These are phyloP conservation scores for Cyberlindnera saturnus DNA, from an alignment of 805 yeast species.

Conservation along the genomic window DNA sequence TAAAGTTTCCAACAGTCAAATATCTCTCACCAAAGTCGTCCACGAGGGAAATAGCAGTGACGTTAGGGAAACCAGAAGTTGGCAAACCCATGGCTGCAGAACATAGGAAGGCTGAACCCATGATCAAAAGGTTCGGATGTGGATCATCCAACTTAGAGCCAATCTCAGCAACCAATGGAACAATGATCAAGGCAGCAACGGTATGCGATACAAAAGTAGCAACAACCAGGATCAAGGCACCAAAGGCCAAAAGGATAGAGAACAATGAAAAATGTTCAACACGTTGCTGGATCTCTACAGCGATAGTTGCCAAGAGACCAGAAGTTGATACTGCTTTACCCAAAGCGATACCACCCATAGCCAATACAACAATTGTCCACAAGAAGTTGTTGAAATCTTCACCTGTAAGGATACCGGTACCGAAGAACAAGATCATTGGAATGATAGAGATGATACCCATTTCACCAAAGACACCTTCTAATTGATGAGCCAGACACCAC, in stretches of 20 bases:
- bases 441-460: conserved; percentile 94
- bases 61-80: conserved; percentile 96
- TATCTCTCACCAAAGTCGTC: conserved; percentile 91
- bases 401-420: conserved; percentile 77
- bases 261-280: conserved; percentile 68
- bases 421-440: conserved; percentile 88
- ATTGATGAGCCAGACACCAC: conserved; percentile 84
- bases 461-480: conserved; percentile 76
- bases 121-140: conserved; percentile 78
- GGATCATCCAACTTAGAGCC: conserved; percentile 72
- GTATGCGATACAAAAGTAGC: conserved; percentile 97
- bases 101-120: conserved; percentile 60
- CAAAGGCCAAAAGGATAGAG: conserved; percentile 72
- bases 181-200: conserved; percentile 89
- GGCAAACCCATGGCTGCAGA: conserved; percentile 98
- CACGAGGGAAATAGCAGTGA: conserved; percentile 91
- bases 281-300: conserved; percentile 54
- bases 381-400: conserved; percentile 94
- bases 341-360: conserved; percentile 96
- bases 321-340: conserved; percentile 94
- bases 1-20: conserved; percentile 78
- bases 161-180: conserved; percentile 85
- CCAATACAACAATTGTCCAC: conserved; percentile 92
- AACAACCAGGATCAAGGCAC: conserved; percentile 70
- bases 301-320: conserved; percentile 77